Evolutionary conservation across 164 flowering plant species (phyloP).

Genomic region (Magnolia sinica): DNA sequence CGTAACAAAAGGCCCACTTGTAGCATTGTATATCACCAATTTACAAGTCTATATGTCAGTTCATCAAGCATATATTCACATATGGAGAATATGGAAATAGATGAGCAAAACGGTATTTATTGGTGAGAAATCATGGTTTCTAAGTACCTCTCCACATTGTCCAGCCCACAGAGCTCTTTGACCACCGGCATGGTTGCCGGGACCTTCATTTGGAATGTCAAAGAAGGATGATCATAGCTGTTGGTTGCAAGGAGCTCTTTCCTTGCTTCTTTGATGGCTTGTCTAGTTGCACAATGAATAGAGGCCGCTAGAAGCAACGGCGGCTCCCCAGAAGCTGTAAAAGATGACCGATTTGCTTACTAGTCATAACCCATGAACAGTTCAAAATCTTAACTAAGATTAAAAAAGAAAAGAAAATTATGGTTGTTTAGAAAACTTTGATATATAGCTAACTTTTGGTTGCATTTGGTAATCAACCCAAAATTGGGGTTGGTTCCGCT

Average conservation of each 20-base stretch:
- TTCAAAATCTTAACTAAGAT: too few relatives aligned
- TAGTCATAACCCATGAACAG: neutral
- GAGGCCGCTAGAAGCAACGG: slow-evolving; percentile 77
- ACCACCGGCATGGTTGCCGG: slow-evolving; percentile 93
- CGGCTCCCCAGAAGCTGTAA: slow-evolving; percentile 92
- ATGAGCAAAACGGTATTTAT: neutral
- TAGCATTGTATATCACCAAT: too few relatives aligned
- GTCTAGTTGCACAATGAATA: slow-evolving; percentile 74
- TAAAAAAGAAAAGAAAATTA: too few relatives aligned
- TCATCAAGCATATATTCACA: too few relatives aligned
- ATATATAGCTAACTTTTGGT: too few relatives aligned
- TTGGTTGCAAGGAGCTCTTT: slow-evolving; percentile 45
- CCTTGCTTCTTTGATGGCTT: slow-evolving; percentile 75
- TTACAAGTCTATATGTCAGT: too few relatives aligned
- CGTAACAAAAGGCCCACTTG: too few relatives aligned
- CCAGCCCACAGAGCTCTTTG: slow-evolving; percentile 79
- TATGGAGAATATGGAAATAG: too few relatives aligned
- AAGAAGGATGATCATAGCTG: slow-evolving; percentile 24
- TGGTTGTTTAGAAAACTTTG: too few relatives aligned
- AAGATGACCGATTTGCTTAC: neutral
- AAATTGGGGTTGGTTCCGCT: too few relatives aligned
- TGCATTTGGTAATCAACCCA: too few relatives aligned
- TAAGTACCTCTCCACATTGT: slow-evolving; percentile 67
- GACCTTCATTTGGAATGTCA: slow-evolving; percentile 46
- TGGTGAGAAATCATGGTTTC: slow-evolving; percentile 26